Base-by-base conservation (phyloP, 2,329 filamentous ascomycete genomes). In the Pseudogymnoascus sp. region DNA sequence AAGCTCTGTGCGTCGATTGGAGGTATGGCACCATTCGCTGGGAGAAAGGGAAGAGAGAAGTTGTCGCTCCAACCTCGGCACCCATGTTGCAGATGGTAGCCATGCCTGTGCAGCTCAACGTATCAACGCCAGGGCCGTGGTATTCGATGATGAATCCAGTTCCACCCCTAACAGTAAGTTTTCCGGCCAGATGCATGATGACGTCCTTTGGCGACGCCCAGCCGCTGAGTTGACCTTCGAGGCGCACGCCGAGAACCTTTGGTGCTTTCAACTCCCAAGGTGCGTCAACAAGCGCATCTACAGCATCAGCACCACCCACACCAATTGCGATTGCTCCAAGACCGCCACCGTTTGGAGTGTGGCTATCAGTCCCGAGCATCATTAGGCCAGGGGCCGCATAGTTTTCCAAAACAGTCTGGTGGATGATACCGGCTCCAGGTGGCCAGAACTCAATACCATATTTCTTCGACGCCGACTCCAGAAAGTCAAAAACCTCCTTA, bases 241-340 rank as follows among this genome's bases (percentile, higher is more conserved):
- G 80, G 70, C 86, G 83, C 8, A 97, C 91, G 68, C 92, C 92
- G 10, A 96, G 76, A 57, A 99, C 80, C 73, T 90, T 91, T 13
- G 94, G 94, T 4, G 94, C 94, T 78, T 95, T 96, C 62, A 99
- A 78, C 75, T 99, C 94, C 94, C 94, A 99, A 0, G 94, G 94
- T 7, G 92, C 91, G 70, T 95, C 92, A 2, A 96, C 94, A 38
- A 99, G 82, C 6, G 92, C 94, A 75, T 99, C 94, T 2, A 99
- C 94, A 21, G 94, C 94, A 75, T 99, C 94, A 21, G 94, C 94
- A 70, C 94, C 94, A 70, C 94, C 94, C 33, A 99, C 94, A 73
- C 94, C 94, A 71, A 99, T 97, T 7, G 94, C 94, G 68, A 96
- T 90, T 3, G 90, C 92, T 66, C 89, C 91, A 59, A 97, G 78